Evolutionary conservation across 1,284 basidiomycete genomes (phyloP).

Genomic region (Tilletiaria anomala): DNA sequence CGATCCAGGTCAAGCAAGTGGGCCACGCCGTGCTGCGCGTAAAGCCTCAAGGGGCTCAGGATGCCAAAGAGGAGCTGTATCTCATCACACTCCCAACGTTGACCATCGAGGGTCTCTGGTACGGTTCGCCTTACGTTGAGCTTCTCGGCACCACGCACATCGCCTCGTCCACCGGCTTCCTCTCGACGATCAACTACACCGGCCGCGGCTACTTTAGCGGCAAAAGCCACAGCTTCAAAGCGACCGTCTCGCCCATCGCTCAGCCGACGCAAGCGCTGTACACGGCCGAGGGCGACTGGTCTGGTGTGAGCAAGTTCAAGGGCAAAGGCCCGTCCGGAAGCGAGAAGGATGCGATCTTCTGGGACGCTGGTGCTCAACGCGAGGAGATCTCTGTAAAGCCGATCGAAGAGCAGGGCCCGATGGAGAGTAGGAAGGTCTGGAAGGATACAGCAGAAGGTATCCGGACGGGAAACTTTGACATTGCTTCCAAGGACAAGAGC

Average conservation of each 20-base stretch:
- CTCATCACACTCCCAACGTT: conserved; percentile 65
- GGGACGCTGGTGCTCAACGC: conserved; percentile 44
- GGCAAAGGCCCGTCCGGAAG: conserved; percentile 16
- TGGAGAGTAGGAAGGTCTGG: conserved; percentile 81
- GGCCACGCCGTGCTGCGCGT: conserved; percentile 78
- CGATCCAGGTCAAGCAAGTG: conserved; percentile 85
- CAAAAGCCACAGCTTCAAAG: conserved; percentile 85
- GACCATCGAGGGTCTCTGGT: conserved; percentile 45
- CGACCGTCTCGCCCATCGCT: conserved; percentile 49
- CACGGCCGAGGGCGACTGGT: conserved; percentile 78
- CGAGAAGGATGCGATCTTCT: conserved; percentile 42
- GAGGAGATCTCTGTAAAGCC: conserved; percentile 58
- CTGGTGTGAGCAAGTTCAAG: conserved; percentile 50
- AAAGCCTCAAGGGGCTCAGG: conserved; percentile 47
- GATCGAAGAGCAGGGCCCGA: conserved; percentile 56
- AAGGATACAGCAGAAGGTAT: conserved; percentile 77
- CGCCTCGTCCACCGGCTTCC: conserved; percentile 59
- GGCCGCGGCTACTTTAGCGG: conserved; percentile 87
- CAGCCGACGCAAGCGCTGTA: conserved; percentile 43
- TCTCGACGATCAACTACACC: conserved; percentile 60
- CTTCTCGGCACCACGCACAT: conserved; percentile 72
- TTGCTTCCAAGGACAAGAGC: conserved; percentile 76
- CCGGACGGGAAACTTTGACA: conserved; percentile 73
- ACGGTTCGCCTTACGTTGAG: conserved; percentile 58
- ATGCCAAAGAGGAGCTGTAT: conserved; percentile 52